Percentiles rank a stretch among this genome's conserved stretches.
Evolutionary conservation across 345 rosid species (phyloP).

Genomic region (Salix caprea): DNA sequence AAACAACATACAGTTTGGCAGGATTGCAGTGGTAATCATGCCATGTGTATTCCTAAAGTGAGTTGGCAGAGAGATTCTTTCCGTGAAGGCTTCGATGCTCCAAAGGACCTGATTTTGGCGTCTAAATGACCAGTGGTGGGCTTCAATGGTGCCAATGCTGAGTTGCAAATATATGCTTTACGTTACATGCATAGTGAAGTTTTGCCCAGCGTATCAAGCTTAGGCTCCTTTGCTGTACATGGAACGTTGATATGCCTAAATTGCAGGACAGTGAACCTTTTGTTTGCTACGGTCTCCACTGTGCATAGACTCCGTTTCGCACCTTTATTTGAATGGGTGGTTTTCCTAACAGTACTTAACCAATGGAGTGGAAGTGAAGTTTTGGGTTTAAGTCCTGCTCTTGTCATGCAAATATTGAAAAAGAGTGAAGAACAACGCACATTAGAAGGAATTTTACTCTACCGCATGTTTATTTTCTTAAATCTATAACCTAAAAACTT

Average conservation of each 20-base stretch:
- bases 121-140: background rate
- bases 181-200: background rate
- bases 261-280: background rate
- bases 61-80: too few species aligned
- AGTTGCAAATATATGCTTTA: background rate
- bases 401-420: too few species aligned
- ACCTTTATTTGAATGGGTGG: background rate
- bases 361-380: too few species aligned
- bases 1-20: background rate
- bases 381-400: too few species aligned
- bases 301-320: too few species aligned
- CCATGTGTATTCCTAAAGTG: background rate
- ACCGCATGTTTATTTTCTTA: too few species aligned
- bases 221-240: background rate
- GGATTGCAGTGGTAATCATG: background rate
- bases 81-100: background rate
- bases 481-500: too few species aligned
- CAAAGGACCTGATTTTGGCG: background rate
- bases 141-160: background rate
- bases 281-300: too few species aligned
- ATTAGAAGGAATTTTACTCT: too few species aligned
- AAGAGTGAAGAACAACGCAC: too few species aligned
- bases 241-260: background rate
- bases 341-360: background rate
- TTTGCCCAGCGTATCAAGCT: background rate